Percentiles rank a stretch among this genome's conserved stretches.
Conservation (phyloP, 495 filamentous ascomycete genomes). For the Jackrogersella minutella region DNA sequence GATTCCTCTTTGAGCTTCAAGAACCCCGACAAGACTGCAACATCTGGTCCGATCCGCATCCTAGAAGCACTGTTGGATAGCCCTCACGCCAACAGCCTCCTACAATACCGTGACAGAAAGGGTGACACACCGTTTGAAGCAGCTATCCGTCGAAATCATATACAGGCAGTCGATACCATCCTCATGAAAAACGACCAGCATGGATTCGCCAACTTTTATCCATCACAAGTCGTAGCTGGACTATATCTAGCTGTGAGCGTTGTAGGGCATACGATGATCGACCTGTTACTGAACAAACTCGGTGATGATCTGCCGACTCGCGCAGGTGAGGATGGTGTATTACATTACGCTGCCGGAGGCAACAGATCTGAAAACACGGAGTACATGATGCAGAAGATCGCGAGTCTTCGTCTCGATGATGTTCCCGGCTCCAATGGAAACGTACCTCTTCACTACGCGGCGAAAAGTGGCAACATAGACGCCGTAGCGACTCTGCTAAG, state of each 20-base stretch:
- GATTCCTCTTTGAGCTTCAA: constrained; percentile 30
- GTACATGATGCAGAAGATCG: constrained; percentile 23
- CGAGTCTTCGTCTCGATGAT: constrained; percentile 7
- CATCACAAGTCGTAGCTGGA: constrained; percentile 15
- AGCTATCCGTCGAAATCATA: constrained; percentile 30
- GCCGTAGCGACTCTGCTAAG: constrained; percentile 10
- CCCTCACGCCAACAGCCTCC: constrained; percentile 10
- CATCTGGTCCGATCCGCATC: constrained; percentile 28
- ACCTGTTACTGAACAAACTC: constrained; percentile 10
- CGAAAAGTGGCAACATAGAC: constrained; percentile 28
- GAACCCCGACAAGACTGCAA: constrained; percentile 9
- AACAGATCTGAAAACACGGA: constrained; percentile 27
- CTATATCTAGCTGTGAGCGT: constrained; percentile 20
- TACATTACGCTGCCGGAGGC: constrained; percentile 29
- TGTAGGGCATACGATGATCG: constrained; percentile 12
- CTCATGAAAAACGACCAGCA: constrained; percentile 16
- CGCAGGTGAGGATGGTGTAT: neutral
- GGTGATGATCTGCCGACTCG: neutral
- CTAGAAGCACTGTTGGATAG: constrained; percentile 28
- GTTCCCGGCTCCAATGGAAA: constrained; percentile 11
- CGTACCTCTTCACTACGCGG: constrained; percentile 25
- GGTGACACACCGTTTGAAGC: constrained; percentile 31
- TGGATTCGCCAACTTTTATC: constrained; percentile 12
- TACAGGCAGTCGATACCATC: constrained; percentile 36
- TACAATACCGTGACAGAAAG: constrained; percentile 19